A percentile compares a stretch with the other conserved stretches of the same genome.
Evolutionary conservation across 192 early-diverging fungal genomes (phyloP).

Genomic region (Backusella morwellensis): DNA sequence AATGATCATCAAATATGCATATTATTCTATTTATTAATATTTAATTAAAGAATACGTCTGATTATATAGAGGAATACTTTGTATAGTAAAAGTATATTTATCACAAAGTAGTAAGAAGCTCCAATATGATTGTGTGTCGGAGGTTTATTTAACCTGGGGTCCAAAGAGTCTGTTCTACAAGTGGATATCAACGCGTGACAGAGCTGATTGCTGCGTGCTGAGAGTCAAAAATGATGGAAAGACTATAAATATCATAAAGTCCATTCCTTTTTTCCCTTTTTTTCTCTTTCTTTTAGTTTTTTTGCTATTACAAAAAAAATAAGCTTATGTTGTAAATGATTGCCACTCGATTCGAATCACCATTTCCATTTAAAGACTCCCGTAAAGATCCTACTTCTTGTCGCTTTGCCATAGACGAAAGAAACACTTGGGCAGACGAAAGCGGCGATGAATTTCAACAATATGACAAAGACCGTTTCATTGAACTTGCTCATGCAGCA

Average conservation of each 20-base stretch:
- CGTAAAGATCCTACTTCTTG: neutral
- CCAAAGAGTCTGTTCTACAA: constrained; percentile 5
- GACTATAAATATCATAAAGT: neutral
- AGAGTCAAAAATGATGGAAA: neutral
- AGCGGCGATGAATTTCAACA: neutral
- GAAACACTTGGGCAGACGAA: neutral
- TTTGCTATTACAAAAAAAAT: neutral
- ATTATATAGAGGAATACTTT: too few species aligned
- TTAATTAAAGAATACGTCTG: too few species aligned
- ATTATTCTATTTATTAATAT: neutral
- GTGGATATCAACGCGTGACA: constrained; percentile 1
- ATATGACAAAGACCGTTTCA: constrained; percentile 17
- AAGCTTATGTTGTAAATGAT: constrained; percentile 14
- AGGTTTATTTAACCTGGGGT: constrained; percentile 6
- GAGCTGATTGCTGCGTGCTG: neutral
- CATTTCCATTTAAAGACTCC: neutral
- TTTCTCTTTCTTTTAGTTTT: neutral
- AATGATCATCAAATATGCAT: neutral
- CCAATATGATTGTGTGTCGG: neutral
- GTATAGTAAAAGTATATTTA: neutral
- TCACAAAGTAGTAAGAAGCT: too few species aligned
- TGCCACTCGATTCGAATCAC: constrained; percentile 8
- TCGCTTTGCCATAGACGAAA: neutral
- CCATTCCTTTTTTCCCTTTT: constrained; percentile 11
- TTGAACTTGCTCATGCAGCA: constrained; percentile 34